Percentiles rank a stretch among this genome's conserved stretches.
These are phyloP conservation scores for Aspergillus cejpii DNA, from an alignment of 2,329 filamentous ascomycete genomes.

Conservation along the genomic window DNA sequence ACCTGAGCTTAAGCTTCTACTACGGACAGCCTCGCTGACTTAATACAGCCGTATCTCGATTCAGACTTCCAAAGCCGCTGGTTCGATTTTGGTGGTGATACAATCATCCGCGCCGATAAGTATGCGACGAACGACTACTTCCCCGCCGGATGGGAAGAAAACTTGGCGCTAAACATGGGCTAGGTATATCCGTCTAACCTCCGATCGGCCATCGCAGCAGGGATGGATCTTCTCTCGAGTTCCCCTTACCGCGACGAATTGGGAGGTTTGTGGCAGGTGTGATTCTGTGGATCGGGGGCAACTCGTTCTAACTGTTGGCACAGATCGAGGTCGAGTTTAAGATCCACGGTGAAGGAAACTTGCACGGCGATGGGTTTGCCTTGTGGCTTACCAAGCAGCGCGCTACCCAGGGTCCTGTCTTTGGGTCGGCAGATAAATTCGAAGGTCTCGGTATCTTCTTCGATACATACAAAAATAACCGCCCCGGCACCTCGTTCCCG, in stretches of 20 bases:
- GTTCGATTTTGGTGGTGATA: slow-evolving; percentile 98
- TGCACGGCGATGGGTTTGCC: slow-evolving; percentile 94
- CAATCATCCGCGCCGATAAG: slow-evolving; percentile 68
- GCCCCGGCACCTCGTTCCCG: slow-evolving; percentile 88
- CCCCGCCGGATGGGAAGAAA: background rate
- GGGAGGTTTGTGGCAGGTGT: slow-evolving; percentile 56
- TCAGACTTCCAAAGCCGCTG: slow-evolving; percentile 97
- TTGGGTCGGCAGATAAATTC: slow-evolving; percentile 80
- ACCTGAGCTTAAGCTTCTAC: slow-evolving; percentile 3
- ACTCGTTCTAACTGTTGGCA: slow-evolving; percentile 1
- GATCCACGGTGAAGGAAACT: slow-evolving; percentile 77
- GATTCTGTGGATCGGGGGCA: background rate
- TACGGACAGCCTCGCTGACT: slow-evolving; percentile 13
- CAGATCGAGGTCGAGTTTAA: slow-evolving; percentile 90
- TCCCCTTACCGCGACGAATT: slow-evolving; percentile 93
- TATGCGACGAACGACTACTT: slow-evolving; percentile 20
- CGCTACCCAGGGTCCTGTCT: slow-evolving; percentile 71
- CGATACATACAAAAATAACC: slow-evolving; percentile 99
- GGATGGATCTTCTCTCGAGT: slow-evolving; percentile 94
- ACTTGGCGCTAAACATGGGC: slow-evolving; percentile 9
- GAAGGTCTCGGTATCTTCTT: slow-evolving; percentile 93
- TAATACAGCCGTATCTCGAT: slow-evolving; percentile 79
- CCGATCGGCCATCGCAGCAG: slow-evolving; percentile 80
- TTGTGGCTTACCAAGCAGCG: slow-evolving; percentile 98
- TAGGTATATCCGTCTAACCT: slow-evolving; percentile 87